phyloP scores from a whole-genome alignment of 2,329 filamentous ascomycete genomes.

The Cladosporium sp. region DNA sequence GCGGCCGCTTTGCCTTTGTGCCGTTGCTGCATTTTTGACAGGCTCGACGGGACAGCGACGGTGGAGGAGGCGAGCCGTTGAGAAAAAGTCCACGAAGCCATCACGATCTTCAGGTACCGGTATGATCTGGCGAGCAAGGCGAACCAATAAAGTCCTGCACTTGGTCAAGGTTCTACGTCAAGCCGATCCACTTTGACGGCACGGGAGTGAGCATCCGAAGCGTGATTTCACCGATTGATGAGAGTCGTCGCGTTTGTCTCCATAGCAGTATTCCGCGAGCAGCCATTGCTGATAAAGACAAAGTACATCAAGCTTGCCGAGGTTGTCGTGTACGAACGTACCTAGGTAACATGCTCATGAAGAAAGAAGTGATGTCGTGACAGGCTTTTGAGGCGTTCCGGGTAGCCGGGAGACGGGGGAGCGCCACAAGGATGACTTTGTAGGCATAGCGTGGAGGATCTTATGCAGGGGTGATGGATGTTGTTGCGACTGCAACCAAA shows the following conservation, averaged over 20 bases:
- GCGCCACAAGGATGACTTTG: too few species aligned
- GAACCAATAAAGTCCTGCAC: slow-evolving; percentile 1
- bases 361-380: background rate
- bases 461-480: too few species aligned
- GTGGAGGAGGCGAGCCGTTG: background rate
- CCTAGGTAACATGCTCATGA: background rate
- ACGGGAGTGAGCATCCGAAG: background rate
- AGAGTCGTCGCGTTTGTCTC: background rate
- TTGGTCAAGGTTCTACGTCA: slow-evolving; percentile 1
- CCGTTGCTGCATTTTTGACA: background rate
- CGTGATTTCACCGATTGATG: slow-evolving; percentile 3
- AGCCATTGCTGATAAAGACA: too few species aligned
- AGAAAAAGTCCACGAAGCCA: background rate
- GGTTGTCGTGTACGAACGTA: background rate
- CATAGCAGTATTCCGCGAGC: background rate
- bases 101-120: slow-evolving; percentile 12
- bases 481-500: too few species aligned
- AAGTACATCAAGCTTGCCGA: background rate
- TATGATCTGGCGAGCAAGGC: background rate
- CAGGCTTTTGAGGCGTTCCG: background rate
- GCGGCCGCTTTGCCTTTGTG: background rate
- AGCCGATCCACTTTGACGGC: slow-evolving; percentile 1
- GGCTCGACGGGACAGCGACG: background rate
- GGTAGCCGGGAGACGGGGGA: background rate
- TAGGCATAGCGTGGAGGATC: too few species aligned